Base-by-base conservation (phyloP, 805 yeast genomes). In the Diddensiella santjacobensis region DNA sequence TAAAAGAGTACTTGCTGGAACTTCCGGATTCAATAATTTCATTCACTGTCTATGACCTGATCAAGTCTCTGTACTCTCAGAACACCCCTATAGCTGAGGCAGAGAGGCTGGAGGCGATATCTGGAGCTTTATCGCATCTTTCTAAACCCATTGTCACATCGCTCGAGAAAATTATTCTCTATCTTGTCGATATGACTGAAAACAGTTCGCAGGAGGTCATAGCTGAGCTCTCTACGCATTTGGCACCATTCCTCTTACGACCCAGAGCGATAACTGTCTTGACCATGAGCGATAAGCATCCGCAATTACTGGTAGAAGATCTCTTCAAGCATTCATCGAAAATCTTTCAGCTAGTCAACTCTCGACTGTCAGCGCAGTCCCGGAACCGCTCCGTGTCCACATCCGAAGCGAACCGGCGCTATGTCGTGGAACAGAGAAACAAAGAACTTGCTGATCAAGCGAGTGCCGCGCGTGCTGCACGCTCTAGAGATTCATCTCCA, bases 1-100 rank as follows among this genome's bases (percentile, higher is more conserved):
- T 86, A 50, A 79, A 83, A 57, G 71, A 84, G 39, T 84, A 80
- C 61, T 67, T 86, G 17, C 70, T 85, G 60, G 93, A 86, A 59
- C 71, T 86, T 40, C 95, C 95, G 0, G 87, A 83, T 53, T 80
- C 90, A 0, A 62, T 86, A 35, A 75, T 86, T 3, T 79, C 89
- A 0, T 71, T 72, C 58, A 77, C 78, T 13, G 71, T 80, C 44
- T 82, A 79, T 58, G 90, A 84, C 52, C 67, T 81, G 41, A 71
- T 85, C 49, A 79, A 79, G 59, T 74, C 80, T 2, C 67, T 84
- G 23, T 85, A 84, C 58, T 59, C 69, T 57, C 11, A 45, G 2
- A 40, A 30, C 10, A 26, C 35, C 41, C 20, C 24, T 3, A 22
- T 17, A 6, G 31, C 49, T 19, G 46, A 46, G 13, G 49, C 41